Evolutionary conservation across 768 basidiomycete genomes (phyloP).

Genomic region (Termitomyces sp.): DNA sequence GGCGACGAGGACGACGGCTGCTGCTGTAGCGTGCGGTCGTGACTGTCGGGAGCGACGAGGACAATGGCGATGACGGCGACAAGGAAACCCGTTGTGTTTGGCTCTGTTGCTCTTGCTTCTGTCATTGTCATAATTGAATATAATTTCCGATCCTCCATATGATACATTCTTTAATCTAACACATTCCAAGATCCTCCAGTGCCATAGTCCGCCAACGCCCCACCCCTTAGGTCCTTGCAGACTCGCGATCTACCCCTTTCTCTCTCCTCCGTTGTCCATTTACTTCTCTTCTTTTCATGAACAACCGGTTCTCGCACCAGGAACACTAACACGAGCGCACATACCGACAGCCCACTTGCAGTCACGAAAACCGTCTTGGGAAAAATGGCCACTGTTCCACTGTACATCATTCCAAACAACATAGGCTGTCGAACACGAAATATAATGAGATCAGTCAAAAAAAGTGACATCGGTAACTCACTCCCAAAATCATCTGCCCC

Average conservation of each 20-base stretch:
- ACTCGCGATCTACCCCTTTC: slow-evolving; percentile 41
- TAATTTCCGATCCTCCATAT: slow-evolving; percentile 1
- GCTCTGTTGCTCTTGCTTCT: slow-evolving; percentile 11
- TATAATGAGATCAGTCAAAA: neutral
- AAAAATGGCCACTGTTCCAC: slow-evolving; percentile 56
- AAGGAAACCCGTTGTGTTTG: slow-evolving; percentile 16
- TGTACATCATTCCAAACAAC: slow-evolving; percentile 69
- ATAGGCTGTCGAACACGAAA: slow-evolving; percentile 40
- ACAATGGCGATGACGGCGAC: slow-evolving; percentile 11
- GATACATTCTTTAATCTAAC: slow-evolving; percentile 1
- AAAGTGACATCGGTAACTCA: slow-evolving; percentile 17
- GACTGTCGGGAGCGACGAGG: slow-evolving; percentile 10
- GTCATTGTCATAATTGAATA: neutral
- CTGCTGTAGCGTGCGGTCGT: slow-evolving; percentile 15
- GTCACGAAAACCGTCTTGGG: slow-evolving; percentile 67
- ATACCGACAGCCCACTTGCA: slow-evolving; percentile 44
- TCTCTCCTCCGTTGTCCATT: slow-evolving; percentile 17
- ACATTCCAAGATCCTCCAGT: neutral
- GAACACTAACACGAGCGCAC: slow-evolving; percentile 28
- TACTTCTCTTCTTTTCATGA: slow-evolving; percentile 15
- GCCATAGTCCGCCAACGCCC: slow-evolving; percentile 22
- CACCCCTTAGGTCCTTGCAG: slow-evolving; percentile 42
- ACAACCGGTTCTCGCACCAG: slow-evolving; percentile 36
- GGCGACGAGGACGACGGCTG: slow-evolving; percentile 16
- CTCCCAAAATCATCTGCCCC: slow-evolving; percentile 60